Base-by-base conservation (phyloP, 176 grass and related monocot genomes). In the Thinopyrum elongatum region DNA sequence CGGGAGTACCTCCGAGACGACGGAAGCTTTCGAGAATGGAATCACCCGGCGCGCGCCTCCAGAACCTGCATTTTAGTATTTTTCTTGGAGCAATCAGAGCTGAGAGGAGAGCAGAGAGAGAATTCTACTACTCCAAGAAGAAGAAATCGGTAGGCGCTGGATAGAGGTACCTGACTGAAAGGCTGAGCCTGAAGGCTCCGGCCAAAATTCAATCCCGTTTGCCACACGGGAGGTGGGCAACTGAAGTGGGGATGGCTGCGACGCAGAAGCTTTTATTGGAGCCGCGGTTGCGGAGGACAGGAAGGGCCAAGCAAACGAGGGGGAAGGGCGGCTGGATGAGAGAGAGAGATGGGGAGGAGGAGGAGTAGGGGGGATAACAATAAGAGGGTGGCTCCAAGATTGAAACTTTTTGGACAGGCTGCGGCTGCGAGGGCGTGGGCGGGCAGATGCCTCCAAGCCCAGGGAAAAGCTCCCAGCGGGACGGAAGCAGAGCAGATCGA, bases 341-440 rank as follows among this genome's bases (percentile, higher is more conserved):
- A 46, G 81, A 36, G 80, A 28, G 21, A 16, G 49, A 53, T 14
- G 4, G 8, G 8, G 10, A 6, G 58, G 25, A 4, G 17, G 78
- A 26, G 10, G 10, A 1, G 0, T 2, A 12, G 12, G 14, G 78
- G 26, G 12, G 78, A 80, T 42, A 66, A 80, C 25, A 66, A 47
- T 51, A 77, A 76, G 6, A 39, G 84, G 34, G 76, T 86, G 59
- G 65, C 76, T 86, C 76, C 84, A 38, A 21, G 86, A 41, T 91
- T 82, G 86, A 84, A 88, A 80, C 51, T 85, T 88, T 88, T 81
- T 81, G 62, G 61, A 47, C 89, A 36, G 67, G 53, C 66, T 63
- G 59, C 41, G n/a, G 23, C 25, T 23, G 65, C 11, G 26, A 33
- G 47, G 64, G 59, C 19, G 64, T 72, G 78, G 38, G 79, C 39